These are phyloP conservation scores for Ambrosiella xylebori DNA, from an alignment of 2,329 filamentous ascomycete genomes.

Conservation along the genomic window DNA sequence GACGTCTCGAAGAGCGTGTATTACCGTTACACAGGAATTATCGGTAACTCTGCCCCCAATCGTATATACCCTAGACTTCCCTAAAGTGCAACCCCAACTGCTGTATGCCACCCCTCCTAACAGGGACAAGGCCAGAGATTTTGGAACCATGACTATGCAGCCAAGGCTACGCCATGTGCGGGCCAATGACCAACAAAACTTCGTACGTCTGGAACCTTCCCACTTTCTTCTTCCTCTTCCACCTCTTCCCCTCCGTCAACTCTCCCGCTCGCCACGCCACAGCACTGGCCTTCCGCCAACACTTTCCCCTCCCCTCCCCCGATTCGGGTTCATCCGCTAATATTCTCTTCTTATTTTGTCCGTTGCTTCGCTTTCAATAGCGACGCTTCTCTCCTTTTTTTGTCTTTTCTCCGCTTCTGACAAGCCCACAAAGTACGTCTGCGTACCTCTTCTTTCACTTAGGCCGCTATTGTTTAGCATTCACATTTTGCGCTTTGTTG, in stretches of 20 bases:
- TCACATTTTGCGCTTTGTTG: conserved; percentile 6
- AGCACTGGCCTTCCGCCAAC: conserved; percentile 12
- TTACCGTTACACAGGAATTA: background rate
- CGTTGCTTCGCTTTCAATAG: conserved; percentile 11
- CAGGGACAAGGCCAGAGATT: background rate
- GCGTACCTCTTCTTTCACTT: background rate
- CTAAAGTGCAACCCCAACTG: background rate
- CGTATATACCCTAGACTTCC: background rate
- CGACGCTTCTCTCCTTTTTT: conserved; percentile 9
- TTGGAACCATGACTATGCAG: background rate
- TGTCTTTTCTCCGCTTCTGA: background rate
- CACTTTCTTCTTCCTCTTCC: conserved; percentile 6
- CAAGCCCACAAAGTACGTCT: background rate
- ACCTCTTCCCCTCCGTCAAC: conserved; percentile 6
- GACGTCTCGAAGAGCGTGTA: background rate
- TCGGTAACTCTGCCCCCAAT: background rate
- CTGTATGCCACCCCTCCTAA: background rate
- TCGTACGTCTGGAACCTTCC: background rate
- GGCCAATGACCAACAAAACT: background rate
- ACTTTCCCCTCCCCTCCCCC: conserved; percentile 1
- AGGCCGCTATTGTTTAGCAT: conserved; percentile 6
- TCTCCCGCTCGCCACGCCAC: conserved; percentile 9
- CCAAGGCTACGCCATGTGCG: background rate
- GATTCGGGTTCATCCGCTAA: conserved; percentile 10
- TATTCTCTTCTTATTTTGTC: conserved; percentile 11